These are phyloP conservation scores for Plasmodium vivax DNA, from an alignment of 169 alveolate genomes.

Conservation along the genomic window DNA sequence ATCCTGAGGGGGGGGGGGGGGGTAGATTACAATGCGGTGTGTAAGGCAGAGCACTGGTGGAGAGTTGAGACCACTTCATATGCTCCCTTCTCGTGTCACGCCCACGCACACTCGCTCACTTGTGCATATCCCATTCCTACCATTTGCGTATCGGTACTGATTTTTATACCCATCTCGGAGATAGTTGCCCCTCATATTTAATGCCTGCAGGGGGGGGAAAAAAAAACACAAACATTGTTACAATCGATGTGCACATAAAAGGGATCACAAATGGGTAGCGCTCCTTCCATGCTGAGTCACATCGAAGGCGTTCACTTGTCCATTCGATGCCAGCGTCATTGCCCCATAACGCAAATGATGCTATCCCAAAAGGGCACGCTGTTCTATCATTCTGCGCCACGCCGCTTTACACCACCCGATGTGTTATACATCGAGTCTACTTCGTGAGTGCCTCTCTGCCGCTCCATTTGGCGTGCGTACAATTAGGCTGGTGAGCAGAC, in stretches of 20 bases:
- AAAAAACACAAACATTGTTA: neutral
- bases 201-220: slow-evolving; percentile 3
- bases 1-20: slow-evolving; percentile 1
- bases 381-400: neutral
- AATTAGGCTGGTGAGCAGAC: neutral
- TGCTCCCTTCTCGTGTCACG: neutral
- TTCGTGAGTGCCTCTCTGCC: neutral
- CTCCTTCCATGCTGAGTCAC: neutral
- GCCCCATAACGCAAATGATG: neutral
- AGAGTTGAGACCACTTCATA: neutral
- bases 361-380: neutral
- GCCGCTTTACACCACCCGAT: neutral
- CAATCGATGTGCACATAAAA: neutral
- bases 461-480: neutral
- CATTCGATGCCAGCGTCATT: neutral
- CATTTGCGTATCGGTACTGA: slow-evolving; percentile 70
- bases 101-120: neutral
- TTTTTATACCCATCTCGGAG: slow-evolving; percentile 58
- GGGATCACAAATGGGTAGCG: neutral
- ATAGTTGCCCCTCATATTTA: slow-evolving; percentile 68
- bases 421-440: neutral
- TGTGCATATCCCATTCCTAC: neutral
- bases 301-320: neutral
- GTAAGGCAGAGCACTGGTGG: neutral
- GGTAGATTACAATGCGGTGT: neutral